These are phyloP conservation scores for Amyloporia xantha DNA, from an alignment of 768 basidiomycete genomes.

Conservation along the genomic window DNA sequence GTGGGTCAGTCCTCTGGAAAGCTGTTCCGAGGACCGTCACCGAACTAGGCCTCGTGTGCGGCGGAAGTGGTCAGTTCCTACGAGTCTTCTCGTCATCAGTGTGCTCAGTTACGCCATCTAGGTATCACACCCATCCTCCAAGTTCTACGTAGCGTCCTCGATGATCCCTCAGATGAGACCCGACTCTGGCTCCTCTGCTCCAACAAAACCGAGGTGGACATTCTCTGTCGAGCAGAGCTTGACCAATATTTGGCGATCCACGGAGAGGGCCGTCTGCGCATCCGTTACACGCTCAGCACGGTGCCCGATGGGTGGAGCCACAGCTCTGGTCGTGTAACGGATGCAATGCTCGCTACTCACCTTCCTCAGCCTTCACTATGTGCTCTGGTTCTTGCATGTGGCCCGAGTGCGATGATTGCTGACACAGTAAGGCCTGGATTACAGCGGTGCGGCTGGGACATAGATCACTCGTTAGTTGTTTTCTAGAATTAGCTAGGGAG, in stretches of 20 bases:
- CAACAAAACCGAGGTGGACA: slow-evolving; percentile 43
- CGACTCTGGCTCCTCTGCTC: slow-evolving; percentile 42
- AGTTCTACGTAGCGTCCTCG: slow-evolving; percentile 41
- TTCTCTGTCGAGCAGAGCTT: slow-evolving; percentile 44
- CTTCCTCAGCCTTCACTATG: slow-evolving; percentile 35
- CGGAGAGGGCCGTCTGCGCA: slow-evolving; percentile 26
- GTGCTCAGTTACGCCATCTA: slow-evolving; percentile 5
- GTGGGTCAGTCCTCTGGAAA: slow-evolving; percentile 31
- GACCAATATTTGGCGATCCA: slow-evolving; percentile 29
- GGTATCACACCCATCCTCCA: slow-evolving; percentile 56
- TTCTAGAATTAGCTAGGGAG: slow-evolving; percentile 21
- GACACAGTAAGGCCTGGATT: slow-evolving; percentile 27
- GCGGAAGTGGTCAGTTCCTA: slow-evolving; percentile 40
- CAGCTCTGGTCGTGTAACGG: slow-evolving; percentile 35
- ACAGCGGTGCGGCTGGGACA: slow-evolving; percentile 30
- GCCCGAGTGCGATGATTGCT: slow-evolving; percentile 38
- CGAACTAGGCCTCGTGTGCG: slow-evolving; percentile 50
- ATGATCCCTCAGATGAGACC: slow-evolving; percentile 31
- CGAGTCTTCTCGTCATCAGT: neutral
- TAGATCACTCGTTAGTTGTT: slow-evolving; percentile 26
- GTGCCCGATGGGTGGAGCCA: slow-evolving; percentile 30
- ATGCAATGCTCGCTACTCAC: slow-evolving; percentile 30
- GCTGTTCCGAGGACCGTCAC: slow-evolving; percentile 28
- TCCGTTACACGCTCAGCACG: slow-evolving; percentile 39
- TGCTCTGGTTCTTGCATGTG: slow-evolving; percentile 42